Conservation (phyloP, 495 filamentous ascomycete species). For the Talaromyces wortmannii region DNA sequence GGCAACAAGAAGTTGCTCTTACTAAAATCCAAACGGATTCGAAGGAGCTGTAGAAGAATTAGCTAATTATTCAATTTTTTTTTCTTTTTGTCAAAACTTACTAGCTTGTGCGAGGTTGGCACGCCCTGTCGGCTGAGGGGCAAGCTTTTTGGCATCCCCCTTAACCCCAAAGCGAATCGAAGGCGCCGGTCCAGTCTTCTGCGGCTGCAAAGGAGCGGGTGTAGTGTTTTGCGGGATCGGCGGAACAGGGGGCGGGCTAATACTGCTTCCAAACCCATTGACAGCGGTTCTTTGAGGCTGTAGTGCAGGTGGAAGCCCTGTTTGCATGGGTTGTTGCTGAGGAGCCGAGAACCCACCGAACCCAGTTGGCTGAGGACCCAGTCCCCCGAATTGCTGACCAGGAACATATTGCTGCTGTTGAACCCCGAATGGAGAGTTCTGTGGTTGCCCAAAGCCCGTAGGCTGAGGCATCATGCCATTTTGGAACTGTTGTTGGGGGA, state of each 20-base stretch:
- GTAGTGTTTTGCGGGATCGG: slow-evolving; percentile 45
- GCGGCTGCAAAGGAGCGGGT: slow-evolving; percentile 60
- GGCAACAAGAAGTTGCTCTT: neutral
- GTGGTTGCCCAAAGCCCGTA: slow-evolving; percentile 44
- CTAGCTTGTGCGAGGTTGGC: slow-evolving; percentile 91
- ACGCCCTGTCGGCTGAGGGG: slow-evolving; percentile 85
- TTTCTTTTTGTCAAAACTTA: slow-evolving; percentile 51
- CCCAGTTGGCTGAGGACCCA: slow-evolving; percentile 62
- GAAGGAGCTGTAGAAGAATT: slow-evolving; percentile 57
- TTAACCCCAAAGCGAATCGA: slow-evolving; percentile 82
- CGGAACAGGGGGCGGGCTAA: slow-evolving; percentile 23
- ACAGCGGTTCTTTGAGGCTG: slow-evolving; percentile 48
- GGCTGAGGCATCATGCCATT: slow-evolving; percentile 44
- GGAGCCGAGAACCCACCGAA: slow-evolving; percentile 41
- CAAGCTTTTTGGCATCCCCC: slow-evolving; percentile 64
- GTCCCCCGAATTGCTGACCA: slow-evolving; percentile 50
- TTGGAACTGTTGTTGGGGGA: slow-evolving; percentile 47
- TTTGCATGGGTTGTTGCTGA: slow-evolving; percentile 12
- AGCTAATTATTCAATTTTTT: neutral
- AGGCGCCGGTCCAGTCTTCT: slow-evolving; percentile 91
- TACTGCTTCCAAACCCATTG: slow-evolving; percentile 48
- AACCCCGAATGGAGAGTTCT: slow-evolving; percentile 41
- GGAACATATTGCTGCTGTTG: slow-evolving; percentile 42
- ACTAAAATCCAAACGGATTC: slow-evolving; percentile 83
- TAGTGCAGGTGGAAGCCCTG: slow-evolving; percentile 31